A percentile compares a stretch with the other conserved stretches of the same genome.
These are phyloP conservation scores for Ogataea zsoltii DNA, from an alignment of 805 yeast species.

Conservation along the genomic window DNA sequence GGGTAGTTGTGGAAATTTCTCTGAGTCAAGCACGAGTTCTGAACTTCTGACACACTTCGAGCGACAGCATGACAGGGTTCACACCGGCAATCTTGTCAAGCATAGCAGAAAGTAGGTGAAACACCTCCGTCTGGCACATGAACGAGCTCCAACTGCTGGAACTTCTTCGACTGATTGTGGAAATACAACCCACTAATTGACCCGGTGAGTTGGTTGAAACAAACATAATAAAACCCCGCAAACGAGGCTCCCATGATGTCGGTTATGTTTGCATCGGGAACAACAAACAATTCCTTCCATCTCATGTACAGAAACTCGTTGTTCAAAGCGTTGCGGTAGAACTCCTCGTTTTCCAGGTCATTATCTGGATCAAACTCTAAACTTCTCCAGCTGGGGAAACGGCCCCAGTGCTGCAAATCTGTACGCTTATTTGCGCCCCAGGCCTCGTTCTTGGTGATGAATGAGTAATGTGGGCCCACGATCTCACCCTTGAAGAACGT, in stretches of 20 bases:
- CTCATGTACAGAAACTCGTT: constrained; percentile 75
- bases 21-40: too few species aligned
- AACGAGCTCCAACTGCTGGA: constrained; percentile 71
- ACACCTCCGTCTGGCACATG: constrained; percentile 52
- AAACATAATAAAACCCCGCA: constrained; percentile 90
- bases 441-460: constrained; percentile 53
- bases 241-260: constrained; percentile 75
- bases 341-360: constrained; percentile 27
- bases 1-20: too few species aligned
- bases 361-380: constrained; percentile 33
- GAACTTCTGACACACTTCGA: too few species aligned
- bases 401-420: constrained; percentile 67
- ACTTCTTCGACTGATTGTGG: constrained; percentile 75
- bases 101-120: constrained; percentile 32
- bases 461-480: constrained; percentile 58
- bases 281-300: constrained; percentile 89
- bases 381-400: constrained; percentile 41
- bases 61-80: too few species aligned
- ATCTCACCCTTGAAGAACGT: constrained; percentile 76
- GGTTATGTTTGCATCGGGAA: constrained; percentile 72
- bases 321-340: constrained; percentile 30
- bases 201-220: constrained; percentile 77
- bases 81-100: too few species aligned
- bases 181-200: constrained; percentile 78
- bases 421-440: constrained; percentile 53